Conservation (phyloP, 306 rosid species). For the Ormosia emarginata region DNA sequence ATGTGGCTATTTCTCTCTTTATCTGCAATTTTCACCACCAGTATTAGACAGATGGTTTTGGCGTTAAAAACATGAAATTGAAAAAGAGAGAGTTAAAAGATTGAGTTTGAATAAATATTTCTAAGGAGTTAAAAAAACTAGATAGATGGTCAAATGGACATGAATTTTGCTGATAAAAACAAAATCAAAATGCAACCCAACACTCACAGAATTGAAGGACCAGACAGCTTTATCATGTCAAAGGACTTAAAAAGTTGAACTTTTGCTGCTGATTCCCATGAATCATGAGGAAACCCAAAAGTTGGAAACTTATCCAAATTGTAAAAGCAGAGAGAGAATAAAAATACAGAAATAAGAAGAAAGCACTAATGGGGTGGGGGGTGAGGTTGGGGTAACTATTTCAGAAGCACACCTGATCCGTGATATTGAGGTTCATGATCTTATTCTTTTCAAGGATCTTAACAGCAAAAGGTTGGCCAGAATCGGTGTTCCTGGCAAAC, state of each 20-base stretch:
- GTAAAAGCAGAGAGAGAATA: not conserved
- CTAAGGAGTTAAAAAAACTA: not conserved
- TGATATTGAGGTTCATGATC: conserved; percentile 52
- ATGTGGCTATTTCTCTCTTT: conserved; percentile 80
- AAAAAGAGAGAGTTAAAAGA: not conserved
- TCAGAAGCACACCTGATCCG: conserved; percentile 57
- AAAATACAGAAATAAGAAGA: not conserved
- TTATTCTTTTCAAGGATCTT: conserved; percentile 73
- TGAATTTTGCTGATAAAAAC: not conserved
- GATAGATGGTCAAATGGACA: not conserved
- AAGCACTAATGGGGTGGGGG: not conserved
- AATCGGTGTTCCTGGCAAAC: conserved; percentile 52
- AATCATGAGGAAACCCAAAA: not conserved
- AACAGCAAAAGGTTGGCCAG: conserved; percentile 65
- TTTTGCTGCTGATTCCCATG: no score
- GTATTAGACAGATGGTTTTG: not conserved
- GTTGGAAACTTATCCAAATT: not conserved
- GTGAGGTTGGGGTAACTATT: not conserved
- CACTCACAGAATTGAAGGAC: not conserved
- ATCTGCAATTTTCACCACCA: conserved; percentile 53
- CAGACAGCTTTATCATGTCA: not conserved
- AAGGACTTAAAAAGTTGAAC: not conserved
- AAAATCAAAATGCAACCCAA: not conserved
- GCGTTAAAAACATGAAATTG: not conserved
- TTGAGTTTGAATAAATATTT: not conserved